Conservation (phyloP, 2,329 filamentous ascomycete genomes). For the Alternaria postmessia region DNA sequence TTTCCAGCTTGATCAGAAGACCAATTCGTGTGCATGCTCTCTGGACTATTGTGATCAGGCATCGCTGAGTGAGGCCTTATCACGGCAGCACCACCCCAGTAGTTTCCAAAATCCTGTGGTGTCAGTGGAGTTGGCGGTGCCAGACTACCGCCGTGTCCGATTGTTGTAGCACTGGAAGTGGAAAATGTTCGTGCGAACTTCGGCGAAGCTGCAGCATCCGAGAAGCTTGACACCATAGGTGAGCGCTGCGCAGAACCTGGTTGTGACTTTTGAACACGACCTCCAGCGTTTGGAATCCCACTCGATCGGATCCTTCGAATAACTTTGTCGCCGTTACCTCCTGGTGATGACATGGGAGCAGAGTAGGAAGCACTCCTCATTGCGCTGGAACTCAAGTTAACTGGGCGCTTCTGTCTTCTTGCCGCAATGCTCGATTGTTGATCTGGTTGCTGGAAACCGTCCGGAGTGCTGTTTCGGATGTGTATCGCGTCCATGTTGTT, state of each 20-base stretch:
- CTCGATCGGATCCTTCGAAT: constrained; percentile 59
- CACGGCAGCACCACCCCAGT: constrained; percentile 52
- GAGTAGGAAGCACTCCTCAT: constrained; percentile 55
- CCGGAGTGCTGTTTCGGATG: constrained; percentile 46
- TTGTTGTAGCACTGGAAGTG: constrained; percentile 46
- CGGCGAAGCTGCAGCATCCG: constrained; percentile 58
- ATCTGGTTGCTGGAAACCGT: constrained; percentile 49
- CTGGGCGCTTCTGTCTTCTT: constrained; percentile 52
- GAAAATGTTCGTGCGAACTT: constrained; percentile 54
- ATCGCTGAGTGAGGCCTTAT: constrained; percentile 40
- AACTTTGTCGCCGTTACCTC: constrained; percentile 48
- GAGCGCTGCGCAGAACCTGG: constrained; percentile 58
- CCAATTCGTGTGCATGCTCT: constrained; percentile 46
- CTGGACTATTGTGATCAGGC: constrained; percentile 52
- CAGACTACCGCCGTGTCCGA: constrained; percentile 50
- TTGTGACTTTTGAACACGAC: constrained; percentile 57
- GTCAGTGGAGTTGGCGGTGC: constrained; percentile 60
- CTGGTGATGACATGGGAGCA: constrained; percentile 51
- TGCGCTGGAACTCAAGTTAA: constrained; percentile 51
- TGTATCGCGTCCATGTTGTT: constrained; percentile 51
- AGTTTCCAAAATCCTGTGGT: constrained; percentile 51
- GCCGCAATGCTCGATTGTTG: constrained; percentile 54
- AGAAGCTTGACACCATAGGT: constrained; percentile 56
- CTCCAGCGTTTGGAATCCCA: constrained; percentile 53
- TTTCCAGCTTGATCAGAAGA: constrained; percentile 49